These are phyloP conservation scores for Aspergillus awamori DNA, from an alignment of 2,329 filamentous ascomycete species.

Conservation along the genomic window DNA sequence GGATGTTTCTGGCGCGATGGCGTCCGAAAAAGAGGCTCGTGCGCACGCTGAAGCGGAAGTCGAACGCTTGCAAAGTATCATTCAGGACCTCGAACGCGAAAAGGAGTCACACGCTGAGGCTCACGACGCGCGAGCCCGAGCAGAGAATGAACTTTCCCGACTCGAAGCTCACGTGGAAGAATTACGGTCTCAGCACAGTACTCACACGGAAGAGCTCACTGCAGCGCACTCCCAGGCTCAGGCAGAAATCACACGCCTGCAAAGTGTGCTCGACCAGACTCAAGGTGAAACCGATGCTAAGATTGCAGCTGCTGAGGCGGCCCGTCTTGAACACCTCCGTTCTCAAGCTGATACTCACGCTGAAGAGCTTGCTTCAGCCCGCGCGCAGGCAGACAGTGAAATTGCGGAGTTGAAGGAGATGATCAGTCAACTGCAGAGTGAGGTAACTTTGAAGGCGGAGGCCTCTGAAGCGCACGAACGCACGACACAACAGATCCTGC, in stretches of 20 bases:
- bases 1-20: conserved; percentile 32
- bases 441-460: conserved; percentile 22
- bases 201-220: conserved; percentile 7
- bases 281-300: conserved; percentile 32
- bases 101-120: conserved; percentile 30
- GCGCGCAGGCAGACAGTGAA: conserved; percentile 29
- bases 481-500: conserved; percentile 31
- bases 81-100: conserved; percentile 50
- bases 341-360: conserved; percentile 17
- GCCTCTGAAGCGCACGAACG: conserved; percentile 30
- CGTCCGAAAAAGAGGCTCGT: conserved; percentile 34
- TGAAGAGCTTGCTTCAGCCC: conserved; percentile 24
- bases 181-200: conserved; percentile 12
- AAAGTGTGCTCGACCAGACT: conserved; percentile 52
- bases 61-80: conserved; percentile 51
- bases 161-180: conserved; percentile 16
- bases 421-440: conserved; percentile 39
- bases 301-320: conserved; percentile 17
- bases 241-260: conserved; percentile 23
- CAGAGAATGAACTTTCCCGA: conserved; percentile 23
- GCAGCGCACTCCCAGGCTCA: conserved; percentile 15
- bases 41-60: conserved; percentile 37
- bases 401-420: conserved; percentile 31
- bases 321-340: conserved; percentile 20
- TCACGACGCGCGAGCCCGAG: conserved; percentile 26